Base-by-base conservation (phyloP, 2,329 filamentous ascomycete species). In the Aspergillus hortae region DNA sequence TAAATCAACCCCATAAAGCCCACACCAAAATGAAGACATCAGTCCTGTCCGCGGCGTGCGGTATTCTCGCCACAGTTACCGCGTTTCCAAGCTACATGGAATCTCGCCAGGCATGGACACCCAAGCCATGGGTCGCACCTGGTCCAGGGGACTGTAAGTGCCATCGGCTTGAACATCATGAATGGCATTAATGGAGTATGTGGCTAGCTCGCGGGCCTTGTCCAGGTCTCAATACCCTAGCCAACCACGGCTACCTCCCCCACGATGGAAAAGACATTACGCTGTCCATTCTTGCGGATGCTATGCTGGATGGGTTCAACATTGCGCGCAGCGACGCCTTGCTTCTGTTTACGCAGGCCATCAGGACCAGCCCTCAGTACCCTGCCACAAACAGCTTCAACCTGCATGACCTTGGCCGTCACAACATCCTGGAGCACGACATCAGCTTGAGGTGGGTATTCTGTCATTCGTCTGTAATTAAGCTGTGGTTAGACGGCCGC, bases 171-270 rank as follows among this genome's bases (percentile, higher is more conserved):
- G 3, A 42, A 5, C 19, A 42, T 4, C 23, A 12, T 12, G 15
- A 23, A 23, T 23, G 17, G 5, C 9, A 14, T 12, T 38, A 38
- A 38, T 38, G 2, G 4, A 6, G 12, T 4, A 23, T 21, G 40
- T 12, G 6, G 1, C 6, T 17, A 53, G 54, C 51, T 5, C 54
- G 54, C 30, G 51, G 51, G 2, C 54, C 54, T 2, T 56, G 54
- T 19, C 54, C 54, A 1, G 54, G 51, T 19, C 51, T 56, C 0
- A 56, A 56, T 42, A 52, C 54, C 6, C 43, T 56, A 6, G 54
- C 54, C 12, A 56, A 56, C 48, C 54, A 56, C 14, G 54, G 54
- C 30, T 56, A 56, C 44, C 54, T 56, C 38, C 54, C 54, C 17
- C 54, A 38, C 5, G 23, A 56, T 19, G 54, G 54, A 6, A 56